Percentiles rank a stretch among this genome's conserved stretches.
phyloP scores from a whole-genome alignment of 257 asterid genomes.

The Solanum pinnatisectum region DNA sequence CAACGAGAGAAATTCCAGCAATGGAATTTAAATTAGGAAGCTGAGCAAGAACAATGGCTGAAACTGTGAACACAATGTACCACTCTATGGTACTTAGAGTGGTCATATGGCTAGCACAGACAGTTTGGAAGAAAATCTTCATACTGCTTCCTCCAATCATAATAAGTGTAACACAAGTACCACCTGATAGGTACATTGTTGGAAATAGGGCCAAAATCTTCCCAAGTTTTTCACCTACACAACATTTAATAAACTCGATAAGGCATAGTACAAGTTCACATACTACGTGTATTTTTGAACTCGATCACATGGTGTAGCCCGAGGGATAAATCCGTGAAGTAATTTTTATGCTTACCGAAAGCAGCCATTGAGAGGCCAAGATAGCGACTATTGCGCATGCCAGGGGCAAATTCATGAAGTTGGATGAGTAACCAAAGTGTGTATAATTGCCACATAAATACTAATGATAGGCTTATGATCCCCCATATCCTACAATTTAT shows the following conservation, averaged over 20 bases:
- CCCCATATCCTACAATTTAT: conserved; percentile 66
- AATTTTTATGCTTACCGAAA: conserved; percentile 38
- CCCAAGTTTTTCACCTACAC: conserved; percentile 55
- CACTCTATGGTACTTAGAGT: conserved; percentile 45
- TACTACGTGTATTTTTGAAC: background rate
- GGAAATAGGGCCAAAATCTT: conserved; percentile 66
- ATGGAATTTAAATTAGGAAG: conserved; percentile 87
- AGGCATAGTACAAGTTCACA: background rate
- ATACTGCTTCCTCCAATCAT: conserved; percentile 76
- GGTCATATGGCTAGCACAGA: conserved; percentile 23
- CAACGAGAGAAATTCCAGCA: conserved; percentile 68
- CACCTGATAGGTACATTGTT: conserved; percentile 77
- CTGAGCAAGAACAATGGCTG: conserved; percentile 58
- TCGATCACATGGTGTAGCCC: background rate
- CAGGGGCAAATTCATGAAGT: conserved; percentile 65
- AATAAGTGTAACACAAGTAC: conserved; percentile 78
- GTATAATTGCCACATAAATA: conserved; percentile 73
- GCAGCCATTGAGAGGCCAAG: conserved; percentile 70
- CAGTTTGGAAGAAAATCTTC: conserved; percentile 50
- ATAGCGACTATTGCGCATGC: conserved; percentile 74
- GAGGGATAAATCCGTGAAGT: background rate
- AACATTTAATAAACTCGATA: background rate
- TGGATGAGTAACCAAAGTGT: conserved; percentile 72
- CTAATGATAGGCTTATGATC: conserved; percentile 40
- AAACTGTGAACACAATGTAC: conserved; percentile 55